phyloP scores from a whole-genome alignment of 495 filamentous ascomycete genomes.

The Hyaloscypha bicolor region DNA sequence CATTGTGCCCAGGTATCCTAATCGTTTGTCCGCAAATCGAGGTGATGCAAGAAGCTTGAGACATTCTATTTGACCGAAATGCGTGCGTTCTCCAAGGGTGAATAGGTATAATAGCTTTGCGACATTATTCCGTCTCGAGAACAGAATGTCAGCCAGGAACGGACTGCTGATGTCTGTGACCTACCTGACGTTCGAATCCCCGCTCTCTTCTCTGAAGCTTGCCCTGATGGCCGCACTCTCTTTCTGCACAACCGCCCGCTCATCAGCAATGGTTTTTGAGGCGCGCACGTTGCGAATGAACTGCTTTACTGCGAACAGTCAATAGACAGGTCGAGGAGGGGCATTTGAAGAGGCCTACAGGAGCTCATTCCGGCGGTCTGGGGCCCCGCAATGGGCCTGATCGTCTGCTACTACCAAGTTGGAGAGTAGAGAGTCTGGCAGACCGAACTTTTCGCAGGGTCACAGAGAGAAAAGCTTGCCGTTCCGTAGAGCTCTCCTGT shows the following conservation, averaged over 20 bases:
- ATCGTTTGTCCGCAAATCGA: constrained; percentile 94
- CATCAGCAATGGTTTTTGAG: constrained; percentile 97
- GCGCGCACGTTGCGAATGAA: constrained; percentile 99
- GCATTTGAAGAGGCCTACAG: constrained; percentile 50
- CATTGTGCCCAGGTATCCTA: constrained; percentile 97
- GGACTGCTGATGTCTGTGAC: constrained; percentile 14
- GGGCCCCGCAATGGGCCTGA: constrained; percentile 32
- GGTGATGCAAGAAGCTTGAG: constrained; percentile 95
- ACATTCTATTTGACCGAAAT: constrained; percentile 99
- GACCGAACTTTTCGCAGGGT: background rate
- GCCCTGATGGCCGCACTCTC: constrained; percentile 96
- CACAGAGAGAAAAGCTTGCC: background rate
- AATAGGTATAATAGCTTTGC: constrained; percentile 98
- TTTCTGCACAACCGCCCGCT: constrained; percentile 96
- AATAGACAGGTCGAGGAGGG: constrained; percentile 21
- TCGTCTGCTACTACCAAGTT: constrained; percentile 16
- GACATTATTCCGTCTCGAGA: constrained; percentile 90
- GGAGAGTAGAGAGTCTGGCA: background rate
- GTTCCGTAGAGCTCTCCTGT: background rate
- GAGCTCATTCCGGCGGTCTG: constrained; percentile 60
- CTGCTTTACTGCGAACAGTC: constrained; percentile 78
- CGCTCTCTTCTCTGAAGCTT: constrained; percentile 95
- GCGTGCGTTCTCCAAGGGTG: constrained; percentile 95
- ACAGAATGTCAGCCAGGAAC: constrained; percentile 8
- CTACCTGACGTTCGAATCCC: constrained; percentile 85